These are phyloP conservation scores for Hymenoscyphus occultus DNA, from an alignment of 2,329 filamentous ascomycete species.

Conservation along the genomic window DNA sequence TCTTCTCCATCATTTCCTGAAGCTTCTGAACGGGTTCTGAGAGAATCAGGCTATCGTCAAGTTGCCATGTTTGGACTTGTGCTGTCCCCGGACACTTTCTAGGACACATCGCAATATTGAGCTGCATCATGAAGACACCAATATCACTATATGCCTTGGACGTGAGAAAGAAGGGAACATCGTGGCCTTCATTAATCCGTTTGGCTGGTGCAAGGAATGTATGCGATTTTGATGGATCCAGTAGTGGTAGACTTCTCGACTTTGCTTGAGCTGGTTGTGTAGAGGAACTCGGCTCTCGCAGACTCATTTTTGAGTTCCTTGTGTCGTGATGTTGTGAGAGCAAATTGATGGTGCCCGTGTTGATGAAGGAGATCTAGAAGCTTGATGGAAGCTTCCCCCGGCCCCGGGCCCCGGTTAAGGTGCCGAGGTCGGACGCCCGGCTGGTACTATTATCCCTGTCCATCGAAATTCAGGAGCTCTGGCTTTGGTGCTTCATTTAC, in stretches of 20 bases:
- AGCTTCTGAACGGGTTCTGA: slow-evolving; percentile 56
- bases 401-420: neutral
- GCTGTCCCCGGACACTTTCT: slow-evolving; percentile 46
- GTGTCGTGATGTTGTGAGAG: slow-evolving; percentile 4
- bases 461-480: neutral
- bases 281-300: slow-evolving; percentile 1
- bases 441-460: neutral
- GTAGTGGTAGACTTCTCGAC: slow-evolving; percentile 26
- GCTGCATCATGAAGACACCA: slow-evolving; percentile 80
- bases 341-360: neutral
- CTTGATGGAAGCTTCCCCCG: neutral
- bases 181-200: slow-evolving; percentile 77
- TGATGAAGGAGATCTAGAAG: neutral
- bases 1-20: slow-evolving; percentile 60
- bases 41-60: slow-evolving; percentile 42
- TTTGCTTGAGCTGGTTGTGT: slow-evolving; percentile 2
- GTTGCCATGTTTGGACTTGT: slow-evolving; percentile 50
- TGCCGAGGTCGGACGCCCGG: neutral
- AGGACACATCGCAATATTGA: slow-evolving; percentile 84
- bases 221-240: slow-evolving; percentile 50
- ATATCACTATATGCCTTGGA: slow-evolving; percentile 86
- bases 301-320: slow-evolving; percentile 14
- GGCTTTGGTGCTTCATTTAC: neutral
- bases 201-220: slow-evolving; percentile 69
- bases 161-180: slow-evolving; percentile 76